Evolutionary conservation across 2,329 filamentous ascomycete genomes (phyloP).

Genomic region (Akanthomyces muscarius): DNA sequence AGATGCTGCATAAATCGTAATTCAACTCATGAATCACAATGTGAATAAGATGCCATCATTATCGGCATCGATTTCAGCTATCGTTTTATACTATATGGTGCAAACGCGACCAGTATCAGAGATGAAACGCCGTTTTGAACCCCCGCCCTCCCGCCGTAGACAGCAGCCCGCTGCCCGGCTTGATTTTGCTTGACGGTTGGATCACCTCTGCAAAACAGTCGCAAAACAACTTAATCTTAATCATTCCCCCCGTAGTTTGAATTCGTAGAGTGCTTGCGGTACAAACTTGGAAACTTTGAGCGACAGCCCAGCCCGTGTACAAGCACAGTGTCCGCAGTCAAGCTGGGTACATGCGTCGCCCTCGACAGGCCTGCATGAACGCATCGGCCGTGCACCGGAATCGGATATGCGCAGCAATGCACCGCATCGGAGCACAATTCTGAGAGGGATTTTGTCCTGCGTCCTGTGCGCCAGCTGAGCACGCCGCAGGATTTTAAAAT

Average conservation of each 20-base stretch:
- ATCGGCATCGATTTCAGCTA: neutral
- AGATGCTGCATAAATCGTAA: neutral
- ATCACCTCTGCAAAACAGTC: neutral
- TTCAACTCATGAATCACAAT: neutral
- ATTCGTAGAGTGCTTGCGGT: too few relatives aligned
- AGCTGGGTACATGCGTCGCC: neutral
- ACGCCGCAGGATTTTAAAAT: neutral
- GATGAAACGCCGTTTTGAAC: neutral
- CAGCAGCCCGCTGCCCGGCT: too few relatives aligned
- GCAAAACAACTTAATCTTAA: neutral
- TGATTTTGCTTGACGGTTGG: neutral
- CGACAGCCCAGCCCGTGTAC: neutral
- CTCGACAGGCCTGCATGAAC: neutral
- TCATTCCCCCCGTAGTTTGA: too few relatives aligned
- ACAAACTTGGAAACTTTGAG: neutral
- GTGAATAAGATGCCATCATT: neutral
- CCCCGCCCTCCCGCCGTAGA: neutral
- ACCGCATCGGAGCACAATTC: neutral
- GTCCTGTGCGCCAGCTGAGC: too few relatives aligned
- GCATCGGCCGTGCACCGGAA: slow-evolving; percentile 1
- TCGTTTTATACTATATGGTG: neutral
- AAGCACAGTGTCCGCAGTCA: too few relatives aligned
- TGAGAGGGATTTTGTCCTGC: too few relatives aligned
- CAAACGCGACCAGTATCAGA: slow-evolving; percentile 8
- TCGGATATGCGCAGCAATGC: neutral